These are phyloP conservation scores for Straminergon stramineum DNA, from an alignment of 225 moss, liverwort and hornwort species.

Conservation along the genomic window DNA sequence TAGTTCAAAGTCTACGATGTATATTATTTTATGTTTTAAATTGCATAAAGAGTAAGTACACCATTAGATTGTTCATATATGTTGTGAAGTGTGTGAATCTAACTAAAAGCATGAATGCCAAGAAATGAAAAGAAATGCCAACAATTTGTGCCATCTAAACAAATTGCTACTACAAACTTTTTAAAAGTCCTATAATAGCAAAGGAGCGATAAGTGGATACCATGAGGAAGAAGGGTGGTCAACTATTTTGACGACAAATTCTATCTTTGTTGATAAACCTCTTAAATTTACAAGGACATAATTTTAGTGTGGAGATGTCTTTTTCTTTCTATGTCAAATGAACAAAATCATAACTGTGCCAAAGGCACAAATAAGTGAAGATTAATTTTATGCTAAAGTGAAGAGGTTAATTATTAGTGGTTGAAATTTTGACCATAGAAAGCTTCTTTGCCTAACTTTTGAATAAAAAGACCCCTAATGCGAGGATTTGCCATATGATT, in stretches of 20 bases:
- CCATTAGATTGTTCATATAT: not conserved
- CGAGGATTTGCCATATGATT: too few species aligned
- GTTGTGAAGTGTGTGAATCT: not conserved
- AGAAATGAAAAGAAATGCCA: not conserved
- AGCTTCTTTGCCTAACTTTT: fast-evolving
- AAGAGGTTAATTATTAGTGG: not conserved
- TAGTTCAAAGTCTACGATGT: not conserved
- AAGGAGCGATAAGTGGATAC: not conserved
- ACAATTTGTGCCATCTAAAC: fast-evolving
- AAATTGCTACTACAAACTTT: fast-evolving
- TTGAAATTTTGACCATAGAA: not conserved
- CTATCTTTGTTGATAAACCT: not conserved
- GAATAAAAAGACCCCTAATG: not conserved
- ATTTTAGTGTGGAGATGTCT: not conserved
- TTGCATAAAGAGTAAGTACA: fast-evolving
- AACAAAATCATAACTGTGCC: not conserved
- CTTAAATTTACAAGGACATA: not conserved
- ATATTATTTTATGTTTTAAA: not conserved
- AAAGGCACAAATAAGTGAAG: not conserved
- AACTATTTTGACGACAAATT: not conserved
- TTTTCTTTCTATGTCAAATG: not conserved
- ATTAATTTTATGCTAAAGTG: not conserved
- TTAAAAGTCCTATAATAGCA: not conserved
- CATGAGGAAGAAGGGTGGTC: not conserved
- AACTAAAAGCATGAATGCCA: fast-evolving